Percentiles rank a stretch among this genome's conserved stretches.
Conservation (phyloP, 1,139 yeast genomes). For the Kodamaea plutei region DNA sequence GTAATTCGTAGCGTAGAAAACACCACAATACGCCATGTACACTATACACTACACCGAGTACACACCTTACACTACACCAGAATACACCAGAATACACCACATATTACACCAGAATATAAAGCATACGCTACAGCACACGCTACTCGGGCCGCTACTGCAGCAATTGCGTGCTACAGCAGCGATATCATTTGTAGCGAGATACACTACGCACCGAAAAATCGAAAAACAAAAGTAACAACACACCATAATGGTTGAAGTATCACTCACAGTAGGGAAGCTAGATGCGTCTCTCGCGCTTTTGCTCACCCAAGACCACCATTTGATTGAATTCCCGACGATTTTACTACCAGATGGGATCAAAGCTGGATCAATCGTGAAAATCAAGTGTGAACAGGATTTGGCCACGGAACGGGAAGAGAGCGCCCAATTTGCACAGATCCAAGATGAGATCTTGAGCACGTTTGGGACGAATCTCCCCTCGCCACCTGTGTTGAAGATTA, state of each 20-base stretch:
- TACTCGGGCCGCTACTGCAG: no score
- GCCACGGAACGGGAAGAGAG: constrained; percentile 62
- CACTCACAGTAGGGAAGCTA: constrained; percentile 90
- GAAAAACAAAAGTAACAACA: constrained; percentile 3
- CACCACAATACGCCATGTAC: no score
- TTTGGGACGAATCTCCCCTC: constrained; percentile 76
- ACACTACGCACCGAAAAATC: no score
- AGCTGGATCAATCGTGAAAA: constrained; percentile 91
- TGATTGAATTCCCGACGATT: constrained; percentile 93
- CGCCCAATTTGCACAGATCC: constrained; percentile 57
- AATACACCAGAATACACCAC: no score
- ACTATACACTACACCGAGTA: no score
- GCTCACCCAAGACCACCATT: constrained; percentile 87
- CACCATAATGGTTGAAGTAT: constrained; percentile 70
- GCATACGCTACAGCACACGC: no score
- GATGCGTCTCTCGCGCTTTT: constrained; percentile 92
- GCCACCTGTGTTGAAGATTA: constrained; percentile 63
- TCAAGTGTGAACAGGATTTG: constrained; percentile 78
- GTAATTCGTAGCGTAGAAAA: no score
- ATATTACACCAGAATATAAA: no score
- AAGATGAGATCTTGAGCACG: constrained; percentile 64
- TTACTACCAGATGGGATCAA: constrained; percentile 84
- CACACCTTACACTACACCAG: no score
- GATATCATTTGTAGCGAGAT: no score
- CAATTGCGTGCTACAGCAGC: no score